These are phyloP conservation scores for Rubia yunnanensis DNA, from an alignment of 257 asterid species.

Conservation along the genomic window DNA sequence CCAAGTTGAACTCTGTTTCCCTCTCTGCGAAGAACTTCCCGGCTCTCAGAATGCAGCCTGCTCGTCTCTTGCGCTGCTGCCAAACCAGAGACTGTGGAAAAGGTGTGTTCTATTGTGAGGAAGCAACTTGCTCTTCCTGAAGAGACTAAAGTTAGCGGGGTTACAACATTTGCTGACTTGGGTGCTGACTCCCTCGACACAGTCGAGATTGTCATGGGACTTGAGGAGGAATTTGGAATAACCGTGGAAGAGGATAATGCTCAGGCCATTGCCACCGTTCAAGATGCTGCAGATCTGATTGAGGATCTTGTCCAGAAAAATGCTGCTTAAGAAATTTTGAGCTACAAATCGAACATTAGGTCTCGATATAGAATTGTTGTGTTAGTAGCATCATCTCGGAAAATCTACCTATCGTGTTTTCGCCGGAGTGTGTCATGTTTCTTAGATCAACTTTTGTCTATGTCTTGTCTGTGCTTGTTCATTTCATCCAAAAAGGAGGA, in stretches of 20 bases:
- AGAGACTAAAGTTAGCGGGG: constrained; percentile 50
- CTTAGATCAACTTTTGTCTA: constrained; percentile 7
- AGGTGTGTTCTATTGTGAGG: constrained; percentile 75
- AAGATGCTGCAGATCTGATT: constrained; percentile 85
- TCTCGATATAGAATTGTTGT: constrained; percentile 17
- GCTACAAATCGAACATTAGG: constrained; percentile 4
- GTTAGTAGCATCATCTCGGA: constrained; percentile 14
- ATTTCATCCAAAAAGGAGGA: constrained; percentile 1
- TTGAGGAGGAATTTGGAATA: constrained; percentile 89
- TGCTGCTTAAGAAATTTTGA: constrained; percentile 21
- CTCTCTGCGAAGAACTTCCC: constrained; percentile 26
- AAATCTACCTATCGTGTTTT: background rate
- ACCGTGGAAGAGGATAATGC: constrained; percentile 88
- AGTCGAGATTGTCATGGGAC: constrained; percentile 96
- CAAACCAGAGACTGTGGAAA: constrained; percentile 71
- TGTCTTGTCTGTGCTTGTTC: constrained; percentile 4
- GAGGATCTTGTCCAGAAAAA: constrained; percentile 56
- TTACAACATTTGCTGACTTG: constrained; percentile 60
- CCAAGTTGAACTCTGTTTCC: constrained; percentile 22
- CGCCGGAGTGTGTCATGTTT: background rate
- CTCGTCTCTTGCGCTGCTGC: constrained; percentile 58
- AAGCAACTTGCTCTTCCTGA: constrained; percentile 79
- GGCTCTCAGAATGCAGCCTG: constrained; percentile 32
- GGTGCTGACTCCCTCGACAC: constrained; percentile 99
- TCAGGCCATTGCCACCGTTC: constrained; percentile 70